A percentile compares a stretch with the other conserved stretches of the same genome.
These are phyloP conservation scores for Pseudogymnoascus sp. DNA, from an alignment of 2,329 filamentous ascomycete genomes.

Conservation along the genomic window DNA sequence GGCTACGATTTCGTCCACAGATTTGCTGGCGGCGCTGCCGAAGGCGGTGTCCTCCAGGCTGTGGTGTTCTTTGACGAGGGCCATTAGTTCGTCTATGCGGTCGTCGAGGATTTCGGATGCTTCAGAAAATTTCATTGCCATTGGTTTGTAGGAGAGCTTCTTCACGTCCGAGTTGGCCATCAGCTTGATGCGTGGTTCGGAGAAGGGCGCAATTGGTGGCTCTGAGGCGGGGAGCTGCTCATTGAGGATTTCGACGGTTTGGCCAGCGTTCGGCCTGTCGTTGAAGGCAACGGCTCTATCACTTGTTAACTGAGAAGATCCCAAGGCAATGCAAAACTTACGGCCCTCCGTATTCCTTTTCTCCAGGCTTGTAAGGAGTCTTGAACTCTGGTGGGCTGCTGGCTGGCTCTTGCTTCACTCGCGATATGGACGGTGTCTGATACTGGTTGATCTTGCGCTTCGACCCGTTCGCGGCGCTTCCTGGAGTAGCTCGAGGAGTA, in stretches of 20 bases:
- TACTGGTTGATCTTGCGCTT: slow-evolving; percentile 28
- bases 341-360: slow-evolving; percentile 18
- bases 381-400: slow-evolving; percentile 40
- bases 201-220: slow-evolving; percentile 61
- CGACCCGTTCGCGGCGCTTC: slow-evolving; percentile 19
- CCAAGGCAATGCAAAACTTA: slow-evolving; percentile 16
- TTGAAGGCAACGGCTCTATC: slow-evolving; percentile 58
- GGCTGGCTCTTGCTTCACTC: slow-evolving; percentile 37
- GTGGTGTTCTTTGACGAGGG: slow-evolving; percentile 66
- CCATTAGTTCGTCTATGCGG: slow-evolving; percentile 81
- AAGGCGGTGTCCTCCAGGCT: slow-evolving; percentile 72
- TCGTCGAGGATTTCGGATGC: slow-evolving; percentile 91
- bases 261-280: slow-evolving; percentile 70
- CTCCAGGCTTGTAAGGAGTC: slow-evolving; percentile 29
- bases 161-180: slow-evolving; percentile 82
- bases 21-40: slow-evolving; percentile 77
- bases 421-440: slow-evolving; percentile 42
- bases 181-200: slow-evolving; percentile 73
- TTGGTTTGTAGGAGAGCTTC: slow-evolving; percentile 83
- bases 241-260: slow-evolving; percentile 78
- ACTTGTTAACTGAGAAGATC: not conserved
- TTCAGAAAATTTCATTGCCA: slow-evolving; percentile 91
- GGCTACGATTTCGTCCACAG: slow-evolving; percentile 78
- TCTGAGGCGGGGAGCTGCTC: slow-evolving; percentile 60
- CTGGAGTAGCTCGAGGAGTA: slow-evolving; percentile 37